Evolutionary conservation across 164 flowering plant genomes (phyloP), one percentile per base, ranked within the genome.

Genomic region (Saururus chinensis): DNA sequence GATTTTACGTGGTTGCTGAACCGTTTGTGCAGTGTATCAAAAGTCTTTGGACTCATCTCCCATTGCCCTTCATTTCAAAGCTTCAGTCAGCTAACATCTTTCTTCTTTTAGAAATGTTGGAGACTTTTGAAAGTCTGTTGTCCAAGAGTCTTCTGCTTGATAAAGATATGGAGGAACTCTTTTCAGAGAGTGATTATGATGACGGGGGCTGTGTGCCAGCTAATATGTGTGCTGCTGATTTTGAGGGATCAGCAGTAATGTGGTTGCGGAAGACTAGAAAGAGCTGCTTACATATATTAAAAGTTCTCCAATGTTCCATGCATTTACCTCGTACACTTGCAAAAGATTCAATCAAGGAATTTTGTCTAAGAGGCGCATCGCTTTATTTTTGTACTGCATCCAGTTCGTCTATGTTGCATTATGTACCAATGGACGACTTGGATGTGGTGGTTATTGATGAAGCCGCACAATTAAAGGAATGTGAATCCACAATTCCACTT

Each of bases 401-500:
- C 8, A 60, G 71, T 58, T 71, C 80, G 1, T 60, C 35, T 59
- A 64, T 58, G 57, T 49, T 78, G 63, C 73, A 59, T 40, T 17
- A 0, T 4, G 13, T 30, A 6, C 61, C 40, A 24, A 70, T 42
- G 9, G 4, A 20, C 11, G 69, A 65, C 0, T 19, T 80, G n/a
- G 51, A 71, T 22, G 26, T 80, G 60, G 59, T 80, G 54, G 67
- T 84, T 19, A 72, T 84, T 56, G 86, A 84, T 57, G 86, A 80
- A 76, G 89, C 82, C 17, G 81, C 83, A 14, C 83, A 77, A 57
- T 60, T 84, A 4, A 82, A 79, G 60, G 86, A 84, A 59, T 77
- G 79, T 66, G 86, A 84, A 62, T 79, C 86, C 9, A 26, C 58
- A 4, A 76, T 82, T 13, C 83, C 89, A 0, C 59, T 82, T 22